Percentiles rank a stretch among this genome's conserved stretches.
Evolutionary conservation across 345 rosid genomes (phyloP).

Genomic region (Citrus medica): DNA sequence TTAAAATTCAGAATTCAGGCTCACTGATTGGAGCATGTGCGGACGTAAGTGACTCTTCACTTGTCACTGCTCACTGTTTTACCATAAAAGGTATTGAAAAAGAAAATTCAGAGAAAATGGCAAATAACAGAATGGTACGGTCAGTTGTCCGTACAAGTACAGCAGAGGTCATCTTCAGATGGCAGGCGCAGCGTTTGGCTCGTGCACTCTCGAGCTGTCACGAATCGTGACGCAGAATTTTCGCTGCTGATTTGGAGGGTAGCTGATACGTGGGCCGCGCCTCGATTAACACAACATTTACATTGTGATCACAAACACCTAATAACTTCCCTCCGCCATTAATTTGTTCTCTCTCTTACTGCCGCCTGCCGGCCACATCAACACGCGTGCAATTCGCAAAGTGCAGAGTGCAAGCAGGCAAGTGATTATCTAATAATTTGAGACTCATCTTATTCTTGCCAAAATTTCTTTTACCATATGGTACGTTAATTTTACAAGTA

Average conservation of each 20-base stretch:
- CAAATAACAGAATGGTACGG: conserved; percentile 1
- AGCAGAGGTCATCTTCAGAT: conserved; percentile 13
- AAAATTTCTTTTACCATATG: not conserved
- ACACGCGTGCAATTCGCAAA: not conserved
- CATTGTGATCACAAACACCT: conserved; percentile 12
- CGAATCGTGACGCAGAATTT: conserved; percentile 1
- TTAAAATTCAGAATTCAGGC: no score
- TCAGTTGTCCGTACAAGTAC: conserved; percentile 13
- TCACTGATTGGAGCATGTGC: no score
- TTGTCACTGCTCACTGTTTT: no score
- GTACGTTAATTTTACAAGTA: not conserved
- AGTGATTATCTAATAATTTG: not conserved
- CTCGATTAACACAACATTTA: not conserved
- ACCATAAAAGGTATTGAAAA: not conserved
- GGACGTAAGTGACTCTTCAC: no score
- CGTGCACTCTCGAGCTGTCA: conserved; percentile 28
- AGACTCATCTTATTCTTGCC: not conserved
- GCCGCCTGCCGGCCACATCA: not conserved
- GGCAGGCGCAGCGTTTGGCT: conserved; percentile 14
- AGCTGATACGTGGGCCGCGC: conserved; percentile 1
- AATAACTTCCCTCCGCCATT: conserved; percentile 15
- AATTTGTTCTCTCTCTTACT: not conserved
- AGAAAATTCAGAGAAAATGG: not conserved
- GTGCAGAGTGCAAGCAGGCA: no score
- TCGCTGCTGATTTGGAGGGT: conserved; percentile 11